A percentile compares a stretch with the other conserved stretches of the same genome.
Evolutionary conservation across 2,329 filamentous ascomycete genomes (phyloP).

Genomic region (Xylaria sp.): DNA sequence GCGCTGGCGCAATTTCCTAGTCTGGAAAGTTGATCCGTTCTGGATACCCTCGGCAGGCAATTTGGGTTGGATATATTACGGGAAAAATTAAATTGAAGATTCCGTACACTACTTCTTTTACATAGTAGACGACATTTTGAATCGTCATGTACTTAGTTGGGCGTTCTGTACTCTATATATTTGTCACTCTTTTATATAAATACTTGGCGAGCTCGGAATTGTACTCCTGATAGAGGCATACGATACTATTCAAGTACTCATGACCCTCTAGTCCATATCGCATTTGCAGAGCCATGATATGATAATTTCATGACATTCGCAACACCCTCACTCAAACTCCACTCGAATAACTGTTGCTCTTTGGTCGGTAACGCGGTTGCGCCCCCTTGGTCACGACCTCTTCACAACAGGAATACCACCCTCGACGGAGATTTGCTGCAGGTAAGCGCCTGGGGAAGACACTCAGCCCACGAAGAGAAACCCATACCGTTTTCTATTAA

Average conservation of each 20-base stretch:
- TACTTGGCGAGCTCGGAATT: not conserved
- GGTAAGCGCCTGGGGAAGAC: not conserved
- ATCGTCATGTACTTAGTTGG: not conserved
- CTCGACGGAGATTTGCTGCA: not conserved
- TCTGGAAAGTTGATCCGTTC: not conserved
- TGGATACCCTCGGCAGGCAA: not conserved
- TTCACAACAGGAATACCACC: constrained; percentile 4
- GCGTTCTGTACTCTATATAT: not conserved
- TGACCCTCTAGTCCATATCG: not conserved
- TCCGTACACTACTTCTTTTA: not conserved
- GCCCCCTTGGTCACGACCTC: constrained; percentile 10
- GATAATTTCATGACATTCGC: constrained; percentile 10
- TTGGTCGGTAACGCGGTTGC: not conserved
- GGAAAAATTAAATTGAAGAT: not conserved
- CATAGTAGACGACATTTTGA: too few relatives aligned
- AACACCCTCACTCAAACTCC: not conserved
- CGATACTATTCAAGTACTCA: not conserved
- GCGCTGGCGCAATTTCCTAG: constrained; percentile 8
- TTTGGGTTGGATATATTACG: not conserved
- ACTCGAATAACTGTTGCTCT: not conserved
- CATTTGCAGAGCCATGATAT: not conserved
- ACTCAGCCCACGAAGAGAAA: not conserved
- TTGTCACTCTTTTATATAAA: not conserved
- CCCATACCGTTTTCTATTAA: not conserved
- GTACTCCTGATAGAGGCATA: not conserved